Base-by-base conservation (phyloP, 768 basidiomycete species). In the Suillus bovinus region DNA sequence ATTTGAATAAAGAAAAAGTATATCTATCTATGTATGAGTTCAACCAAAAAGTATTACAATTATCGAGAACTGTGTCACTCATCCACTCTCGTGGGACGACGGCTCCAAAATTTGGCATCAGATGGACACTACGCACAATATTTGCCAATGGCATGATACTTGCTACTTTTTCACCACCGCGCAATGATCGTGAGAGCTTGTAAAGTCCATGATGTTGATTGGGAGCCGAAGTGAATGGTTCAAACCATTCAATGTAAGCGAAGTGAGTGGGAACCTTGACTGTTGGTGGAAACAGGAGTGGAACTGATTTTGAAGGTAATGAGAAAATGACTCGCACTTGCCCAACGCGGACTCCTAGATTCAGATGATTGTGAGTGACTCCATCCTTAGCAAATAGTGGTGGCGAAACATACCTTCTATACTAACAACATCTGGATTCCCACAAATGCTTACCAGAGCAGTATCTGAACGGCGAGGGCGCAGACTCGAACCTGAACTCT, bases 401-500 rank as follows among this genome's bases (percentile, higher is more conserved):
- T 14, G 38, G 14, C 38, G 17, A 39, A 39, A 39, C 59, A 14
- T 59, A 75, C 72, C 70, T 60, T 63, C 36, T 13, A 65, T 39
- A 2, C 69, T 41, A 41, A 5, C 39, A 47, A 22, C 14, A 61
- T 52, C 24, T 42, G 47, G 31, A 41, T 41, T 20, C 16, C 16
- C 16, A 41, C 46, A 39, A 24, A n/a, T 50, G 17, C 71, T 70
- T 41, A 75, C 61, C 4, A 78, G 62, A 1, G 64, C 75, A 4
- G 73, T 79, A 61, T 82, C 79, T 67, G 79, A 81, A 4, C 73
- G 62, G 1, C 63, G 3, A 44, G 42, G 10, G 9, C 10, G 10
- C 10, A 20, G 42, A 44, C n/a, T 1, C 0, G 42, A n/a, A n/a
- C n/a, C 42, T 10, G 42, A n/a, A 20, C n/a, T 44, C 10, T 1